These are phyloP conservation scores for Populus tremula DNA, from an alignment of 345 rosid species.

Conservation along the genomic window DNA sequence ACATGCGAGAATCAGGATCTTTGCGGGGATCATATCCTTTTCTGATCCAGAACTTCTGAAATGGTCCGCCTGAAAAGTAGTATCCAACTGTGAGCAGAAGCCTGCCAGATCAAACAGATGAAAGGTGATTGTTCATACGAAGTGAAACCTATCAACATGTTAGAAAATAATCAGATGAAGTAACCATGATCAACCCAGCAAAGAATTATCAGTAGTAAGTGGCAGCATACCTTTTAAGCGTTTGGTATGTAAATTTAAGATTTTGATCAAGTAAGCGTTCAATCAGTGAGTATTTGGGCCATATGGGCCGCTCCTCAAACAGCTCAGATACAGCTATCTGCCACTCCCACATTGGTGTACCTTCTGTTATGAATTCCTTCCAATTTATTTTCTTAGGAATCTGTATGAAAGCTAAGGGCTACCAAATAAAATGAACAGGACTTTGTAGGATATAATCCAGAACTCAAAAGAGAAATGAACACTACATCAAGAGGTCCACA, in stretches of 20 bases:
- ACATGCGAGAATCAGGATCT: conserved; percentile 96
- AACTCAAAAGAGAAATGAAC: neutral
- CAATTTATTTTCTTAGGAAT: conserved; percentile 76
- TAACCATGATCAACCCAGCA: conserved; percentile 3
- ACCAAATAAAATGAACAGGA: conserved; percentile 20
- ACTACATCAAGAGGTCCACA: neutral
- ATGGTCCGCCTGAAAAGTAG: conserved; percentile 90
- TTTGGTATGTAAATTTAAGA: conserved; percentile 51
- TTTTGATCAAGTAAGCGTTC: conserved; percentile 67
- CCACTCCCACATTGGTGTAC: conserved; percentile 69
- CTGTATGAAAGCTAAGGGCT: conserved; percentile 72
- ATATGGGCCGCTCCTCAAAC: conserved; percentile 83
- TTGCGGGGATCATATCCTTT: conserved; percentile 96
- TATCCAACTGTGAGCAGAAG: conserved; percentile 78
- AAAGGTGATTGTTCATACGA: conserved; percentile 5
- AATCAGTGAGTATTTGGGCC: conserved; percentile 73
- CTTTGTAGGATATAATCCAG: neutral
- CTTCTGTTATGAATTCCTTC: conserved; percentile 51
- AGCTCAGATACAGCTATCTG: conserved; percentile 70
- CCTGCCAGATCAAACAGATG: conserved; percentile 43
- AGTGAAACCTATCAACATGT: neutral
- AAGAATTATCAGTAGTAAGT: neutral
- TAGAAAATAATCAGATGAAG: conserved; percentile 2
- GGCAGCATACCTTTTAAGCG: conserved; percentile 67
- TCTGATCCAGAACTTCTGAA: conserved; percentile 86